These are phyloP conservation scores for Hymenotorrendiella dingleyae DNA, from an alignment of 2,329 filamentous ascomycete genomes.

Conservation along the genomic window DNA sequence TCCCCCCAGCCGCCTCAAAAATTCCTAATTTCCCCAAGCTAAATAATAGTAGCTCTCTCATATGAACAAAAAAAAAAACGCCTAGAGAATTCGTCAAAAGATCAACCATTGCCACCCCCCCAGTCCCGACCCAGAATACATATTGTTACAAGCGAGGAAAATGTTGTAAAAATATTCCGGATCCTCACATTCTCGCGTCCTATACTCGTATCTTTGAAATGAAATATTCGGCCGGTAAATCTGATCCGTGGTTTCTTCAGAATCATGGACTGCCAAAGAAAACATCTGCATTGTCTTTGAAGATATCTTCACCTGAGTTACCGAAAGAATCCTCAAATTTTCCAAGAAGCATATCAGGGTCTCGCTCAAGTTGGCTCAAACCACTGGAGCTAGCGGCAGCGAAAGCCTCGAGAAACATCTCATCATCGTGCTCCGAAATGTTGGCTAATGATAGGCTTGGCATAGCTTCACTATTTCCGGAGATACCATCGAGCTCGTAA, in stretches of 20 bases:
- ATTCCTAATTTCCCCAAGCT: neutral
- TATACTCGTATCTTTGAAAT: neutral
- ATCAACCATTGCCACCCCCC: neutral
- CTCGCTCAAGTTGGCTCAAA: conserved; percentile 25
- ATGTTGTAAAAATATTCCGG: neutral
- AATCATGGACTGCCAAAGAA: conserved; percentile 31
- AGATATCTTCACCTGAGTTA: conserved; percentile 18
- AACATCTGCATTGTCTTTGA: conserved; percentile 24
- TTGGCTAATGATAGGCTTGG: conserved; percentile 12
- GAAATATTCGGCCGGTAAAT: too few relatives aligned
- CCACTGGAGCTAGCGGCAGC: conserved; percentile 17
- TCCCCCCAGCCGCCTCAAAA: neutral
- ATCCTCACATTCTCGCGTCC: neutral
- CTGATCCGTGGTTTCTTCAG: neutral
- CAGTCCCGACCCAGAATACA: conserved; percentile 2
- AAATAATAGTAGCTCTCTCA: neutral
- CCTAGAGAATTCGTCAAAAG: conserved; percentile 10
- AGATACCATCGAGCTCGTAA: conserved; percentile 19
- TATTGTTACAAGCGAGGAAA: conserved; percentile 9
- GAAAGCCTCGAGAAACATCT: conserved; percentile 32
- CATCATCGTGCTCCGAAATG: conserved; percentile 27
- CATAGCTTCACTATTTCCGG: conserved; percentile 30
- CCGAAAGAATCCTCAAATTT: conserved; percentile 29
- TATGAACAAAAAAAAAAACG: conserved; percentile 9
- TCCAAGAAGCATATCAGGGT: conserved; percentile 26